These are phyloP conservation scores for Eimeria acervulina DNA, from an alignment of 169 alveolate genomes.

Conservation along the genomic window DNA sequence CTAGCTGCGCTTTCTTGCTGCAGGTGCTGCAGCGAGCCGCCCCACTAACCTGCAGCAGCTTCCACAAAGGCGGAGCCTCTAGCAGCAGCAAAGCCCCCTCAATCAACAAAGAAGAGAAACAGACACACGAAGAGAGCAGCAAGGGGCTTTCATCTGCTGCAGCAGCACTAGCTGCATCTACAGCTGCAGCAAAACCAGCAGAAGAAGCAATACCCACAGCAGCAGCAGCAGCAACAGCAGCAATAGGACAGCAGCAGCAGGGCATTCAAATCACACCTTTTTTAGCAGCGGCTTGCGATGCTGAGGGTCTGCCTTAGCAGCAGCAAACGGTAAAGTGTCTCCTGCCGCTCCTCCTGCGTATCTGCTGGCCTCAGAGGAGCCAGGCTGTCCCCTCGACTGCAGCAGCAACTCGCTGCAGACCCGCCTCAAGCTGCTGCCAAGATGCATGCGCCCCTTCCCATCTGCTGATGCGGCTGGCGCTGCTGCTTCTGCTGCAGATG, in stretches of 20 bases:
- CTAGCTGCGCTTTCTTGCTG: background rate
- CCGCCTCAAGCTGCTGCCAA: background rate
- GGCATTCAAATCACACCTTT: background rate
- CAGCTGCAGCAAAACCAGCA: background rate
- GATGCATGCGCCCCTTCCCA: background rate
- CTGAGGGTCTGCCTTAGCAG: background rate
- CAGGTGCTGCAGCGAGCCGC: too few relatives aligned
- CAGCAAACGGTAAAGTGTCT: background rate
- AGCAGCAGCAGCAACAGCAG: slow-evolving; percentile 17
- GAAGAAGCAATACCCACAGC: background rate
- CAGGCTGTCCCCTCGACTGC: background rate
- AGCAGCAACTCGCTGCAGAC: background rate
- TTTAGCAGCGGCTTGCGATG: background rate
- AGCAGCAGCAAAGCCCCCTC: background rate
- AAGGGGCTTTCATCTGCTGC: too few relatives aligned
- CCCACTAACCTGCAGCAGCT: too few relatives aligned
- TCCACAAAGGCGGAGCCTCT: too few relatives aligned
- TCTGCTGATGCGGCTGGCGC: background rate
- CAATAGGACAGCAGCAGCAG: slow-evolving; percentile 9
- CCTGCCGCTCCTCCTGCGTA: background rate
- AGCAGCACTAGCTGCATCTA: background rate
- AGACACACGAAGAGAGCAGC: background rate
- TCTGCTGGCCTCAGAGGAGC: background rate
- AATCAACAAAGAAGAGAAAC: background rate
- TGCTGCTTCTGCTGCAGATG: background rate